Evolutionary conservation across 2,329 filamentous ascomycete species (phyloP), one percentile per base, ranked within the genome.

Genomic region (Ilyonectria sp.): DNA sequence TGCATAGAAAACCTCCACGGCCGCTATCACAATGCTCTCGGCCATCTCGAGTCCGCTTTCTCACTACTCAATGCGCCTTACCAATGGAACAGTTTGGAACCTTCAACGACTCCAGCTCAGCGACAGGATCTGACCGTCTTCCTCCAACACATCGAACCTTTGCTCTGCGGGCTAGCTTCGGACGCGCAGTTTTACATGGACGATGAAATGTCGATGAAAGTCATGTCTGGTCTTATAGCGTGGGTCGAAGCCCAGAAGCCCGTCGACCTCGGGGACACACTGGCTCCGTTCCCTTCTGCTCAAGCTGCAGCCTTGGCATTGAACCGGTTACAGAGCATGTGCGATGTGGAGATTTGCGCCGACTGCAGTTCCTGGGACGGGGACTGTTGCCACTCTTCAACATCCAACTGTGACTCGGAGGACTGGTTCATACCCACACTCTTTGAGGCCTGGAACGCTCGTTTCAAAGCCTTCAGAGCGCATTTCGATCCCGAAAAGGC

Each of bases 151-250:
- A 44, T 21, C 15, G 17, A 4, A n/a, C n/a, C 43, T 19, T 44
- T 44, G 43, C 43, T 44, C n/a, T 44, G 43, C 17, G n/a, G 43
- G n/a, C 15, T 44, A 3, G 43, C 43, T 7, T 44, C 43, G 3
- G 43, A 44, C 17, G n/a, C n/a, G n/a, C 43, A 19, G 43, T 44
- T 44, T 44, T 44, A 10, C 9, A 44, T 44, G 43, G 43, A 44
- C 43, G n/a, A 44, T 44, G 43, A 21, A 6, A 44, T 44, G 17
- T 21, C 43, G 8, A 44, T 15, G n/a, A 44, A 44, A 2, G 17
- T 21, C n/a, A n/a, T 44, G n/a, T 44, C 43, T 44, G 43, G 43
- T 44, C 43, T 44, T n/a, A 44, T 44, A 44, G 43, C 43, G n/a
- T 21, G 43, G 43, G 43, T 44, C n/a, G n/a, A 44, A 44, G 43